Evolutionary conservation across 2,329 filamentous ascomycete genomes (phyloP).

Genomic region (Botrytis galanthina): DNA sequence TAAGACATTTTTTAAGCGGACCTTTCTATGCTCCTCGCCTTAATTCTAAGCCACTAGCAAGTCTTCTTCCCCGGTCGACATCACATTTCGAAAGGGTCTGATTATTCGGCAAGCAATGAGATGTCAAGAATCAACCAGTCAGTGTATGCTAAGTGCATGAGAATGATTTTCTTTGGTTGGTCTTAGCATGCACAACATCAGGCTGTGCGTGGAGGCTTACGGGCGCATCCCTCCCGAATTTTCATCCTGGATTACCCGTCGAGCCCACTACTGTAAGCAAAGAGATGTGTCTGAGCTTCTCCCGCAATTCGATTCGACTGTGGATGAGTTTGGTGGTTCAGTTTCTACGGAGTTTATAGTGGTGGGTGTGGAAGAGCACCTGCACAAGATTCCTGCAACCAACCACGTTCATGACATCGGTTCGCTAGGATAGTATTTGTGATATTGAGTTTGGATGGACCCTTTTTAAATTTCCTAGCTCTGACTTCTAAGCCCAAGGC

Average conservation of each 20-base stretch:
- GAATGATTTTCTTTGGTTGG: background rate
- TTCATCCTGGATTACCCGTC: constrained; percentile 7
- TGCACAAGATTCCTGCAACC: constrained; percentile 21
- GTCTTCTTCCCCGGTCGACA: background rate
- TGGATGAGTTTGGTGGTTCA: background rate
- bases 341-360: background rate
- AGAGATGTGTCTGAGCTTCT: constrained; percentile 15
- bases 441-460: background rate
- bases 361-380: background rate
- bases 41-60: constrained; percentile 3
- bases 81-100: background rate
- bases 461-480: background rate
- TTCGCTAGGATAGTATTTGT: background rate
- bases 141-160: constrained; percentile 3
- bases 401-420: background rate
- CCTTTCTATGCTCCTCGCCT: background rate
- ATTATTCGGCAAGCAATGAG: constrained; percentile 1
- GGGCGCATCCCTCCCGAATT: background rate
- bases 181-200: constrained; percentile 17
- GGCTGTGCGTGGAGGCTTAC: constrained; percentile 18
- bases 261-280: constrained; percentile 8
- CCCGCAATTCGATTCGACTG: constrained; percentile 3
- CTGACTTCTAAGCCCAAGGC: background rate
- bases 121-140: background rate
- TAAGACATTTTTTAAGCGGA: constrained; percentile 12